phyloP scores from a whole-genome alignment of 129 eudicot species.

The Pittosporum tobira region DNA sequence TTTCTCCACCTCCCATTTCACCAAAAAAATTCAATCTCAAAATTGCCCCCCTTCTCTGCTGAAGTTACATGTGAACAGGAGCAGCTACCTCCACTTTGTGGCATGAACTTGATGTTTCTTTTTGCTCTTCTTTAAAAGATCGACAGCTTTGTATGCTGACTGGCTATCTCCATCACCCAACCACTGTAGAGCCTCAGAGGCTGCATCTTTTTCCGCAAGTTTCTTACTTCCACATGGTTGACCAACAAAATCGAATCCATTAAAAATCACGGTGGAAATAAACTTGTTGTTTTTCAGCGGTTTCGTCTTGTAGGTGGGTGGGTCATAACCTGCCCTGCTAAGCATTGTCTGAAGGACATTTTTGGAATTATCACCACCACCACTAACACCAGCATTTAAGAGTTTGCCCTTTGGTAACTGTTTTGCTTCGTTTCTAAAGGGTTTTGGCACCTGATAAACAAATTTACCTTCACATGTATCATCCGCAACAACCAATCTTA shows the following conservation, averaged over 20 bases:
- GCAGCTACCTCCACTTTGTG: slow-evolving; percentile 42
- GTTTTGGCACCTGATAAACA: slow-evolving; percentile 47
- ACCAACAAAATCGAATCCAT: slow-evolving; percentile 79
- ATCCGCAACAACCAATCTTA: slow-evolving; percentile 64
- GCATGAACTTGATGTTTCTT: slow-evolving; percentile 35
- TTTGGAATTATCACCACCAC: slow-evolving; percentile 54
- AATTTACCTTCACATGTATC: slow-evolving; percentile 90
- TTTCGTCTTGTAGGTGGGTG: slow-evolving; percentile 69
- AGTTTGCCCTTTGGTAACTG: slow-evolving; percentile 5
- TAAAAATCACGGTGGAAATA: slow-evolving; percentile 57
- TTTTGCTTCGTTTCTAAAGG: slow-evolving; percentile 32
- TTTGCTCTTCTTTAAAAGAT: slow-evolving; percentile 55
- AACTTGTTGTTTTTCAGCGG: slow-evolving; percentile 61
- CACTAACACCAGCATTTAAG: slow-evolving; percentile 3
- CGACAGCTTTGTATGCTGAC: slow-evolving; percentile 41
- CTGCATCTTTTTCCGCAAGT: slow-evolving; percentile 88
- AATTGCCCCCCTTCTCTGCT: background rate
- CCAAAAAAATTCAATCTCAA: background rate
- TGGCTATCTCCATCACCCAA: slow-evolving; percentile 68
- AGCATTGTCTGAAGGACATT: slow-evolving; percentile 72
- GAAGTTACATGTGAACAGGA: background rate
- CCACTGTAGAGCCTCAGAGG: slow-evolving; percentile 77
- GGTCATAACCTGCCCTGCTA: slow-evolving; percentile 67
- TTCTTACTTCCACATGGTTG: slow-evolving; percentile 65
- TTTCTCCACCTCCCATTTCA: background rate